Evolutionary conservation across 2,329 filamentous ascomycete species (phyloP).

Genomic region (Xylariaceae sp.): DNA sequence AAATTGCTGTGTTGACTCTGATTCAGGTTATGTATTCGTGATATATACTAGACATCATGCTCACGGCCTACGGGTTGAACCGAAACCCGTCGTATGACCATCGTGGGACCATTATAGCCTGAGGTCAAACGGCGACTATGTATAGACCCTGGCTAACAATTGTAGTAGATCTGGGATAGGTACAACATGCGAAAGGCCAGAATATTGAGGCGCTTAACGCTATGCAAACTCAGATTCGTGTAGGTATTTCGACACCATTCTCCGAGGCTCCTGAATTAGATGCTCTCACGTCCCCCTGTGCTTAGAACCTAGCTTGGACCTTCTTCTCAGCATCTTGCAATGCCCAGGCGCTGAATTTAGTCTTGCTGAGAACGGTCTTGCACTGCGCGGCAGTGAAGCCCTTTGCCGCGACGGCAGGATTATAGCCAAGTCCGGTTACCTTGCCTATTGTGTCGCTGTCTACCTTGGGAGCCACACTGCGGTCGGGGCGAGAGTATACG

Average conservation of each 20-base stretch:
- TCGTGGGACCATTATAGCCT: no score
- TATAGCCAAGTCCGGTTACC: constrained; percentile 74
- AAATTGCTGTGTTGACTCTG: no score
- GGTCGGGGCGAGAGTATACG: constrained; percentile 82
- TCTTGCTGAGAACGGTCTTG: constrained; percentile 65
- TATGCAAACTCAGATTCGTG: neutral
- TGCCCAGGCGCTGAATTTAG: constrained; percentile 65
- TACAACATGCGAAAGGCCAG: neutral
- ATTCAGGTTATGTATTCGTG: no score
- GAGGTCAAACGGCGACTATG: no score
- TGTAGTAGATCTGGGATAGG: no score
- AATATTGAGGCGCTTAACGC: neutral
- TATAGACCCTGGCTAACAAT: no score
- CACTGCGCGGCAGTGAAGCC: constrained; percentile 80
- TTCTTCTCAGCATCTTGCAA: constrained; percentile 69
- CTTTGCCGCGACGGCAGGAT: constrained; percentile 84
- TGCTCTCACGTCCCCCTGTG: neutral
- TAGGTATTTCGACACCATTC: neutral
- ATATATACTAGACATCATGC: no score
- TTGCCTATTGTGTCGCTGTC: constrained; percentile 61
- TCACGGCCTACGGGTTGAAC: no score
- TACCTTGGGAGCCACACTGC: constrained; percentile 57
- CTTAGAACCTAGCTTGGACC: constrained; percentile 65
- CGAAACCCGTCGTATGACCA: no score
- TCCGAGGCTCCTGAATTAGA: neutral